phyloP scores from a whole-genome alignment of 2,329 filamentous ascomycete species.

The Intubia oerlemansii region DNA sequence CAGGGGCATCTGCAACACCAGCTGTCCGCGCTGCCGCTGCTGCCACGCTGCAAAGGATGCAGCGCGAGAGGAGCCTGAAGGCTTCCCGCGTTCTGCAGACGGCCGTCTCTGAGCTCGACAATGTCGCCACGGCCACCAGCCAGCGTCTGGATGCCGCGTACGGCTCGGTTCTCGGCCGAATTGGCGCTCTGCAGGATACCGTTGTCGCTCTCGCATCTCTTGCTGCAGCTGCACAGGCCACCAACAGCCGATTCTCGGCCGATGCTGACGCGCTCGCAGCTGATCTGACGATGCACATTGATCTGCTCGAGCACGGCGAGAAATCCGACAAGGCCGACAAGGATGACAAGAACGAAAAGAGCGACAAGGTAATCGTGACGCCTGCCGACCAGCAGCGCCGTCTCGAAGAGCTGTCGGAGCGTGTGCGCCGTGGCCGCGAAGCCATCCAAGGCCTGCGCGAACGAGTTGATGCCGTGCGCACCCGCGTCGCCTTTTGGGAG shows the following conservation, averaged over 20 bases:
- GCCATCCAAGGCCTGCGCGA: slow-evolving; percentile 37
- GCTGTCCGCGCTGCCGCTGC: no score
- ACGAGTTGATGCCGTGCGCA: slow-evolving; percentile 41
- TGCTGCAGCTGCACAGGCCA: slow-evolving; percentile 34
- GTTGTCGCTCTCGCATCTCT: slow-evolving; percentile 45
- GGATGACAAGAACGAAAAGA: slow-evolving; percentile 16
- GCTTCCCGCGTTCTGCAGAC: slow-evolving; percentile 4
- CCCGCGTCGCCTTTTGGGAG: slow-evolving; percentile 46
- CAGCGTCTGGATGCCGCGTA: slow-evolving; percentile 52
- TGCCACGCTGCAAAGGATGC: slow-evolving; percentile 5
- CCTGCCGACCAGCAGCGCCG: slow-evolving; percentile 44
- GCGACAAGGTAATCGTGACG: slow-evolving; percentile 20
- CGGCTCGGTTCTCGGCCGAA: slow-evolving; percentile 49
- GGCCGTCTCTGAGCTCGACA: slow-evolving; percentile 4
- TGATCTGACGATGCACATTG: slow-evolving; percentile 38
- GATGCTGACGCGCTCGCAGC: slow-evolving; percentile 36
- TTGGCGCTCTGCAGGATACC: slow-evolving; percentile 40
- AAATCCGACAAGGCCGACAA: neutral
- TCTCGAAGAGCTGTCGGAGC: slow-evolving; percentile 37
- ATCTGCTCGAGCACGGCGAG: neutral
- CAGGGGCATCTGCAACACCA: no score
- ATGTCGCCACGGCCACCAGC: slow-evolving; percentile 34
- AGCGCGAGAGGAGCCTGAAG: slow-evolving; percentile 4
- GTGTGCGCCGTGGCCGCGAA: slow-evolving; percentile 37
- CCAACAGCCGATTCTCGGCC: slow-evolving; percentile 34